Evolutionary conservation across 768 basidiomycete genomes (phyloP), one percentile per base, ranked within the genome.

Genomic region (Boletus barrowsii): DNA sequence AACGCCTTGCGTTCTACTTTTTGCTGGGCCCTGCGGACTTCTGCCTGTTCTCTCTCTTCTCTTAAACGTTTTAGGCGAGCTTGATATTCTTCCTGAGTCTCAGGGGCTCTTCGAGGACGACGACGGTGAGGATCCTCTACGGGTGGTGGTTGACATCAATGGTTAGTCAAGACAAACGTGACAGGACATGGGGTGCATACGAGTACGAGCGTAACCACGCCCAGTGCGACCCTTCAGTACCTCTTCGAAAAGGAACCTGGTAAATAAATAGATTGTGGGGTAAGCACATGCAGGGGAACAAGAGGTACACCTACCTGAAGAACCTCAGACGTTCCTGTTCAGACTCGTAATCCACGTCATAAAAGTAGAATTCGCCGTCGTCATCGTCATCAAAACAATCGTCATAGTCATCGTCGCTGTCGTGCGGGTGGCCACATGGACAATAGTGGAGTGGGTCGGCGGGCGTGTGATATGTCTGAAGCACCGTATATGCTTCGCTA

Each of bases 401-500:
- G 4, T 69, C 67, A n/a, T 70, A 63, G 44, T 77, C 70, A n/a
- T 76, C 73, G 22, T 78, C 76, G 11, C 74, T 70, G 22, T 73
- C 71, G 44, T 76, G 71, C 47, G 14, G 15, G 46, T 22, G 22
- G 30, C 59, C 61, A 29, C 53, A 62, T 17, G 60, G 43, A 26
- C 42, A 59, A 43, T 53, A 49, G 4, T 55, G 47, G 47, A 61
- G 62, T 20, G 63, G 51, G 22, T 65, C 72, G 50, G 67, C 54
- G 49, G 66, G 61, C 10, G 67, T 62, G 54, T 83, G 78, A 61
- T 87, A 78, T 56, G 79, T 80, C 51, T 81, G 67, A 26, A 90
- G 74, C 30, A 79, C 65, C 43, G 79, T 76, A 71, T 88, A 92
- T 5, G 88, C 88, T 53, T 82, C 85, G 54, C 84, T 78, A 42